Percentiles rank a stretch among this genome's conserved stretches.
Conservation (phyloP, 1,284 basidiomycete genomes). For the Mixia osmundae region DNA sequence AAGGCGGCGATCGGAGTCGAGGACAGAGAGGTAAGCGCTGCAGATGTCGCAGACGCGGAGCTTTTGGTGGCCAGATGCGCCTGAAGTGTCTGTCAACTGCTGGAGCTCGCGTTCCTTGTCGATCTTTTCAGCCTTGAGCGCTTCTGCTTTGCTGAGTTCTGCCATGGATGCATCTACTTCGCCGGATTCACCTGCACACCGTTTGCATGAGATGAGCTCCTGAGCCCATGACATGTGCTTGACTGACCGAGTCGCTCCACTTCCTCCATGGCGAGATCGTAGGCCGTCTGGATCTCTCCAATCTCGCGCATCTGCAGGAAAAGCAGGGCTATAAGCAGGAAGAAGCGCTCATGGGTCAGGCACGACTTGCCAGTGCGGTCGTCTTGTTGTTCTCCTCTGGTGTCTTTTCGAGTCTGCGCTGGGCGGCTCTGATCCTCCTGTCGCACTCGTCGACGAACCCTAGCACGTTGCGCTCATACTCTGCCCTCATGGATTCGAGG, state of each 20-base stretch:
- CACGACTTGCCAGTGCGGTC: slow-evolving; percentile 50
- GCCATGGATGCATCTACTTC: slow-evolving; percentile 96
- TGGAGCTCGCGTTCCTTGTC: slow-evolving; percentile 96
- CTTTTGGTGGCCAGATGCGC: slow-evolving; percentile 96
- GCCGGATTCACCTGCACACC: slow-evolving; percentile 56
- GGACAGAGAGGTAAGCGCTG: slow-evolving; percentile 88
- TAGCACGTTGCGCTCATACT: slow-evolving; percentile 88
- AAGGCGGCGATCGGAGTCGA: slow-evolving; percentile 93
- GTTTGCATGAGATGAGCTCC: slow-evolving; percentile 2
- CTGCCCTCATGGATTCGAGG: slow-evolving; percentile 62
- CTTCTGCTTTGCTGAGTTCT: slow-evolving; percentile 91
- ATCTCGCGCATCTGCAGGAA: slow-evolving; percentile 77
- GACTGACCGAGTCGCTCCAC: slow-evolving; percentile 69
- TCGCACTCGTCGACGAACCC: slow-evolving; percentile 96
- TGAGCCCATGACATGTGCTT: slow-evolving; percentile 6
- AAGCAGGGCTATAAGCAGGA: not conserved
- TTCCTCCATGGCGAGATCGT: slow-evolving; percentile 93
- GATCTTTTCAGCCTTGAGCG: slow-evolving; percentile 79
- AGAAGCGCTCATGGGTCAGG: not conserved
- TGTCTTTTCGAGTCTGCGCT: slow-evolving; percentile 89
- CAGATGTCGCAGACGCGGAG: slow-evolving; percentile 97
- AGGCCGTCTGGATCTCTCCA: slow-evolving; percentile 93
- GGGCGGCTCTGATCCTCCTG: slow-evolving; percentile 75
- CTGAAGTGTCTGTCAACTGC: slow-evolving; percentile 89
- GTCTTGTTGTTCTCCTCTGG: slow-evolving; percentile 98